Conservation (phyloP, 805 yeast species). For the Yarrowia osloensis region DNA sequence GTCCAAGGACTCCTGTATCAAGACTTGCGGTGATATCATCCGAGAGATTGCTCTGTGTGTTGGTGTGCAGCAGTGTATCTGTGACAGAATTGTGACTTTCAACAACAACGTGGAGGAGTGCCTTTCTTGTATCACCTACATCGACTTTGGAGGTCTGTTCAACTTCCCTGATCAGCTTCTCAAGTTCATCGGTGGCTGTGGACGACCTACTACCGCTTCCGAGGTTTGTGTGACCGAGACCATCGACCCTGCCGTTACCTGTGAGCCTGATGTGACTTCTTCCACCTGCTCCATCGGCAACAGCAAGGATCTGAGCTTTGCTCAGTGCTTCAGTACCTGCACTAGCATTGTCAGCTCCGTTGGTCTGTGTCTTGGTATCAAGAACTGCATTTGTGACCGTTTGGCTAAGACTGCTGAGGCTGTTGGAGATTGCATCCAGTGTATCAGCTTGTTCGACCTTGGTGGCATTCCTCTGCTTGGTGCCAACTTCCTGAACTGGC, state of each 20-base stretch:
- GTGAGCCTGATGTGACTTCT: slow-evolving; percentile 10
- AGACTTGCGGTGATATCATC: slow-evolving; percentile 2
- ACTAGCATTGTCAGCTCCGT: neutral
- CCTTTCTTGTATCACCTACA: slow-evolving; percentile 5
- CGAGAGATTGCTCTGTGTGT: slow-evolving; percentile 17
- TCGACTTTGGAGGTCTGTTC: neutral
- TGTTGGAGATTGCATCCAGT: slow-evolving; percentile 19
- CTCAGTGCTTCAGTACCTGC: neutral
- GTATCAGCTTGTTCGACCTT: neutral
- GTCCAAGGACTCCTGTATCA: neutral
- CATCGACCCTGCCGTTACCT: neutral
- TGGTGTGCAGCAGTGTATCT: slow-evolving; percentile 6
- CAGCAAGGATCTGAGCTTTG: neutral
- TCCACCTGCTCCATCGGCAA: neutral
- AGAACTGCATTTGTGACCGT: slow-evolving; percentile 1
- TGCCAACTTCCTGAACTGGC: slow-evolving; percentile 19
- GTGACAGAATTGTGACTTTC: neutral
- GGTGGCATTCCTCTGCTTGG: neutral
- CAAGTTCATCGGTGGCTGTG: neutral
- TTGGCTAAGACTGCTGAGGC: neutral
- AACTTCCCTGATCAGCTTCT: neutral
- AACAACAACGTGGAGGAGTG: neutral
- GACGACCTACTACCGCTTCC: neutral
- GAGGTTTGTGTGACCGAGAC: slow-evolving; percentile 19
- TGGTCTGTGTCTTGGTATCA: neutral